phyloP scores from a whole-genome alignment of 176 grass and related monocot genomes.

The Oryza coarctata region DNA sequence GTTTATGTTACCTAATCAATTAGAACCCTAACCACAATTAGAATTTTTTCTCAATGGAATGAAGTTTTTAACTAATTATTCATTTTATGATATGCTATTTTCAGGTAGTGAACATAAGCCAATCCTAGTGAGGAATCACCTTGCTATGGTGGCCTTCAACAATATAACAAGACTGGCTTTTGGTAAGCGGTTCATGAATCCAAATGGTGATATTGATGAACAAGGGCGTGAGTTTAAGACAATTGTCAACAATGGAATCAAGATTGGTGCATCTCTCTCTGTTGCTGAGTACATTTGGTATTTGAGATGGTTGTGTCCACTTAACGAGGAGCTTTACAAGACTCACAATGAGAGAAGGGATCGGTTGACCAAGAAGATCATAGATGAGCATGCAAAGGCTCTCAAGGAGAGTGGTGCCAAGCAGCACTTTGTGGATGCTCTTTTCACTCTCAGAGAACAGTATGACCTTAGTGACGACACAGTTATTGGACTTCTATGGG shows the following conservation, averaged over 20 bases:
- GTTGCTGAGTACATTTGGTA: constrained; percentile 70
- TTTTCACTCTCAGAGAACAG: constrained; percentile 67
- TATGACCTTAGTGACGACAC: constrained; percentile 80
- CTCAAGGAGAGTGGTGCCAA: constrained; percentile 62
- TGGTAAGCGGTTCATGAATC: constrained; percentile 73
- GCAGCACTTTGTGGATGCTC: constrained; percentile 79
- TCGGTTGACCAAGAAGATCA: constrained; percentile 69
- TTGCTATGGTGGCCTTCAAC: constrained; percentile 72
- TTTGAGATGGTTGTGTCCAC: constrained; percentile 73
- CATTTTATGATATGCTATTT: constrained; percentile 10
- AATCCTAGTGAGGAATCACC: constrained; percentile 52
- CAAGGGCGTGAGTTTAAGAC: constrained; percentile 73
- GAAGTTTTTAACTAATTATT: neutral
- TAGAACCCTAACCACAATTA: neutral
- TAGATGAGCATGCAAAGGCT: constrained; percentile 68
- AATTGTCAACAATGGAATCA: constrained; percentile 68
- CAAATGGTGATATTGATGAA: constrained; percentile 51
- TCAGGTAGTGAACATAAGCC: constrained; percentile 55
- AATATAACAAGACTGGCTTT: constrained; percentile 89
- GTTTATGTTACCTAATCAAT: neutral
- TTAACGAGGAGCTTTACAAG: constrained; percentile 70
- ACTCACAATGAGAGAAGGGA: constrained; percentile 72
- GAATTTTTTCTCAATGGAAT: neutral
- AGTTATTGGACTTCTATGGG: constrained; percentile 83
- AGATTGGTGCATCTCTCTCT: constrained; percentile 79